Percentiles rank a stretch among this genome's conserved stretches.
These are phyloP conservation scores for grape (Vitis vinifera) DNA, from an alignment of 164 flowering plant genomes.

Conservation along the genomic window DNA sequence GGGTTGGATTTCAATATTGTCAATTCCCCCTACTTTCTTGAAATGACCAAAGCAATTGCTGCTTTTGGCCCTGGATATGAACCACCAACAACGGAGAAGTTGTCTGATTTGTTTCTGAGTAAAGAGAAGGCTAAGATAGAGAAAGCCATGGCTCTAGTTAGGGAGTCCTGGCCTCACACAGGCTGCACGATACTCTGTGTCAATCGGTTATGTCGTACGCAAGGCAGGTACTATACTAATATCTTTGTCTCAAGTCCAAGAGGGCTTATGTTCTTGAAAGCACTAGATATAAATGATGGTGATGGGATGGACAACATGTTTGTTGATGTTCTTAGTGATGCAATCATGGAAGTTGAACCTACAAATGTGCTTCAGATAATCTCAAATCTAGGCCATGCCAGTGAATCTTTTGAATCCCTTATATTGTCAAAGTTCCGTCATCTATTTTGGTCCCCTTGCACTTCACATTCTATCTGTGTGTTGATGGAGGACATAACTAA, in stretches of 20 bases:
- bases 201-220: constrained; percentile 14
- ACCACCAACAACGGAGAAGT: constrained; percentile 27
- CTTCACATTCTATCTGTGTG: constrained; percentile 27
- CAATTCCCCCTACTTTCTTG: constrained; percentile 37
- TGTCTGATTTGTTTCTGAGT: constrained; percentile 24
- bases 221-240: constrained; percentile 17
- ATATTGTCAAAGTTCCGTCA: constrained; percentile 30
- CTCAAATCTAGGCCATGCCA: constrained; percentile 22
- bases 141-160: constrained; percentile 26
- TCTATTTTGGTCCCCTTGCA: constrained; percentile 42
- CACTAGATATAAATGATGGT: constrained; percentile 19
- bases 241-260: constrained; percentile 35
- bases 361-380: constrained; percentile 37
- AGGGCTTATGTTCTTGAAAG: constrained; percentile 34
- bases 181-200: constrained; percentile 38
- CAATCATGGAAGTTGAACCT: constrained; percentile 32
- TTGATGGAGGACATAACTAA: constrained; percentile 40
- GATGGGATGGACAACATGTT: constrained; percentile 24
- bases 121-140: constrained; percentile 43
- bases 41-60: constrained; percentile 38
- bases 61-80: constrained; percentile 43
- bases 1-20: constrained; percentile 26
- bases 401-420: constrained; percentile 24
- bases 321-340: constrained; percentile 18
- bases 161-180: constrained; percentile 42